A percentile compares a stretch with the other conserved stretches of the same genome.
Evolutionary conservation across 495 filamentous ascomycete species (phyloP).

Genomic region (Aspergillus heteromorphus): DNA sequence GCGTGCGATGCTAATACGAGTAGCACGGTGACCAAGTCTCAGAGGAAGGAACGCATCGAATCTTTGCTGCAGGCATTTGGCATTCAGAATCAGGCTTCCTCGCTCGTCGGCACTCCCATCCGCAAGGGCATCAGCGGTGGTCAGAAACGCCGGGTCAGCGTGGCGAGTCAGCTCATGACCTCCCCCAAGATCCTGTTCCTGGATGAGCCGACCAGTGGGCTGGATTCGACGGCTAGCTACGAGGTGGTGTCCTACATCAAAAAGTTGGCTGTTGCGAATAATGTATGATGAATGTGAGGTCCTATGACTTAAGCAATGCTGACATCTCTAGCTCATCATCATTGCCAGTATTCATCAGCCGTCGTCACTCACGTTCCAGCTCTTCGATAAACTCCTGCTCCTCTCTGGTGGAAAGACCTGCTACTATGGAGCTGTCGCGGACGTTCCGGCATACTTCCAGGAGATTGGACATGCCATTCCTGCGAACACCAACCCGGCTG

Average conservation of each 20-base stretch:
- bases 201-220: constrained; percentile 75
- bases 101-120: constrained; percentile 71
- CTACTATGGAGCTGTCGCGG: constrained; percentile 58
- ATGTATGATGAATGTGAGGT: constrained; percentile 36
- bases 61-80: constrained; percentile 56
- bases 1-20: not conserved
- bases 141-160: constrained; percentile 72
- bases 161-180: constrained; percentile 75
- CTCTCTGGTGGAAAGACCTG: constrained; percentile 63
- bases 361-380: constrained; percentile 65
- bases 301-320: not conserved
- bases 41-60: constrained; percentile 50
- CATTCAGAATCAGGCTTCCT: constrained; percentile 56
- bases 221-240: constrained; percentile 65
- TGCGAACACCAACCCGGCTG: constrained; percentile 66
- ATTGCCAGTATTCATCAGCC: constrained; percentile 82
- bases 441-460: constrained; percentile 53
- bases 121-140: constrained; percentile 75
- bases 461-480: constrained; percentile 55
- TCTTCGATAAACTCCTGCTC: constrained; percentile 74
- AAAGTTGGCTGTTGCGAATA: constrained; percentile 58
- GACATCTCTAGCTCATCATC: constrained; percentile 50
- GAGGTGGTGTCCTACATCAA: constrained; percentile 64
- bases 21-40: constrained; percentile 37
- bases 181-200: constrained; percentile 72